Evolutionary conservation across 2,329 filamentous ascomycete genomes (phyloP), one percentile per base, ranked within the genome.

Genomic region (Xylariales sp.): DNA sequence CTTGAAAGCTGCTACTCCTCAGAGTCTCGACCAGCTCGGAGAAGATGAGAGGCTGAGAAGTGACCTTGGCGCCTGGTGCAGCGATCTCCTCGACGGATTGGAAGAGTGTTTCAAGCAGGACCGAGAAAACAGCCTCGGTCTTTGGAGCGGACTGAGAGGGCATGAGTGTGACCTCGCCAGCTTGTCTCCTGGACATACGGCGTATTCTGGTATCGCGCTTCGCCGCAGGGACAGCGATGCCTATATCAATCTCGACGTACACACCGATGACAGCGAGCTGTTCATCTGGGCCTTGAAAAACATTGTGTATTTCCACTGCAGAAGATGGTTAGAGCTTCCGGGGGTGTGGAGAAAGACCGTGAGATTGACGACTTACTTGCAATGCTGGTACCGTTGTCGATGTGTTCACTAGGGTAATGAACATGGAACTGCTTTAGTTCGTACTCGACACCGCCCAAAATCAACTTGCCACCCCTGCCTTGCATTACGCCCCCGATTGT

Each of bases 231-330:
- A 43, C 36, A 3, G 50, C 40, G 22, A 46, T 52, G 11, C 48
- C 49, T 8, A 51, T 50, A 27, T 57, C 56, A 20, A 68, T 51
- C 45, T 68, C 65, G 47, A 71, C 58, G 55, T 69, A 71, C 36
- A 63, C 55, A 36, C 66, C 68, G 25, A 72, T 56, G 45, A 71
- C 69, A 22, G 67, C 66, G 27, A 71, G 62, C 41, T 68, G 53
- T 11, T 57, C 48, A 25, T 52, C 55, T 10, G 64, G 61, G 11
- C 64, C 64, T 53, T 73, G 63, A 55, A 76, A 78, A 29, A 82
- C 78, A 67, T 81, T 76, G 61, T 82, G 78, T 60, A 71, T 68
- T 57, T 76, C 73, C 66, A 76, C 63, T 57, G 52, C 37, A 36
- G 33, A 33, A 19, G 38, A 16, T 14, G 20, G 25, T 12, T 28